phyloP scores from a whole-genome alignment of 495 filamentous ascomycete genomes.

The Rhypophila decipiens region DNA sequence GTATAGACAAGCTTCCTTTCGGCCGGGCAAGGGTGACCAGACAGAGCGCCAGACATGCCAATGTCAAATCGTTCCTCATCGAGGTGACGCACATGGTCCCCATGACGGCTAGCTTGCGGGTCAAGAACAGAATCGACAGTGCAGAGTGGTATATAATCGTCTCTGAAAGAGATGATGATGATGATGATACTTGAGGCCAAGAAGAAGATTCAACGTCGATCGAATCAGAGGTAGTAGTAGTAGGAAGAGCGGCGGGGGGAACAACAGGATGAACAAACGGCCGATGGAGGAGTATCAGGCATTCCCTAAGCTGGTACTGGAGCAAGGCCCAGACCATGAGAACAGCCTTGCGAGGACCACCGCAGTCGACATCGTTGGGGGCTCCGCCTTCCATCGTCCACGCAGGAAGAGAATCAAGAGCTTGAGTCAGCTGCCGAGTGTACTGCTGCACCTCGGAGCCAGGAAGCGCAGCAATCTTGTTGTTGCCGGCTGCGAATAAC shows the following conservation, averaged over 20 bases:
- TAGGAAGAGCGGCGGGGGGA: too few species aligned
- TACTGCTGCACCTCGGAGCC: slow-evolving; percentile 31
- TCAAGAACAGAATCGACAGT: too few species aligned
- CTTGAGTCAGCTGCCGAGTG: slow-evolving; percentile 26
- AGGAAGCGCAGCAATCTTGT: slow-evolving; percentile 15
- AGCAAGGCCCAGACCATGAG: slow-evolving; percentile 24
- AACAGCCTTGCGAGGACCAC: neutral
- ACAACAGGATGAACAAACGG: slow-evolving; percentile 24
- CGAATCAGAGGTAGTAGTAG: too few species aligned
- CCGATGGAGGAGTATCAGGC: slow-evolving; percentile 26
- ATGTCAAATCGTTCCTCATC: too few species aligned
- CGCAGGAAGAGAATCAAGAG: slow-evolving; percentile 24
- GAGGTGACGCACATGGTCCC: too few species aligned
- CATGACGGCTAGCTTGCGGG: too few species aligned
- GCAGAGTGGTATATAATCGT: slow-evolving; percentile 28
- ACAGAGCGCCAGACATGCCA: too few species aligned
- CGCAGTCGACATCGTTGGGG: slow-evolving; percentile 8
- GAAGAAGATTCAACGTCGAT: too few species aligned
- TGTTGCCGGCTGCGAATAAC: slow-evolving; percentile 20
- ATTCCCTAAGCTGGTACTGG: slow-evolving; percentile 29
- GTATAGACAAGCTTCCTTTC: too few species aligned
- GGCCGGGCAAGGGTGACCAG: too few species aligned
- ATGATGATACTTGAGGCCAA: too few species aligned
- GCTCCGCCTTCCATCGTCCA: slow-evolving; percentile 14
- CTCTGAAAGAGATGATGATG: too few species aligned